Percentiles rank a stretch among this genome's conserved stretches.
phyloP scores from a whole-genome alignment of 805 yeast genomes.

The Sugiyamaella smithiae region DNA sequence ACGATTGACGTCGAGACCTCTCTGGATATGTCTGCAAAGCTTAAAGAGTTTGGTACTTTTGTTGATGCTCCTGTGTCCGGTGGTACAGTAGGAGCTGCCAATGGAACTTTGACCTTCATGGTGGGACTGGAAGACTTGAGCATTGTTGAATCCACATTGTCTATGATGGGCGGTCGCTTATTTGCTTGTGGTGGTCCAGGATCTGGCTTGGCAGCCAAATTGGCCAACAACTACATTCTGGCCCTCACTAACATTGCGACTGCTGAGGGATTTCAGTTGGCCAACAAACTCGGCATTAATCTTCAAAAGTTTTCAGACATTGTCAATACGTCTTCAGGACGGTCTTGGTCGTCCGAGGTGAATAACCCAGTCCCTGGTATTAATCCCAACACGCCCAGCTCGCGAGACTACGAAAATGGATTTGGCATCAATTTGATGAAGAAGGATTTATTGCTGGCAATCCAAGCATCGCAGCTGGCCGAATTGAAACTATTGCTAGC shows the following conservation, averaged over 20 bases:
- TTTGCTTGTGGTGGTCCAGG: constrained; percentile 54
- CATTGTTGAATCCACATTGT: constrained; percentile 28
- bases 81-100: constrained; percentile 53
- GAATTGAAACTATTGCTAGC: constrained; percentile 26
- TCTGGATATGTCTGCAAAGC: constrained; percentile 38
- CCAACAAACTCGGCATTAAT: constrained; percentile 48
- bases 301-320: constrained; percentile 46
- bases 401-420: constrained; percentile 46
- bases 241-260: constrained; percentile 55
- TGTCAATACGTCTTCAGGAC: constrained; percentile 52
- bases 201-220: constrained; percentile 52
- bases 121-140: constrained; percentile 40
- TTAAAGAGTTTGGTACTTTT: constrained; percentile 39
- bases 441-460: constrained; percentile 41
- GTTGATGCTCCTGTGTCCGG: constrained; percentile 58
- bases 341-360: constrained; percentile 53
- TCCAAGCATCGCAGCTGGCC: constrained; percentile 29
- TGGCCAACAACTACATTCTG: constrained; percentile 51
- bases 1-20: constrained; percentile 53
- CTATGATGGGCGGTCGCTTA: constrained; percentile 47
- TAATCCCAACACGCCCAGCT: constrained; percentile 47
- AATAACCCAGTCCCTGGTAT: constrained; percentile 54
- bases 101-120: constrained; percentile 53
- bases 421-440: constrained; percentile 38
- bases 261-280: constrained; percentile 54